These are phyloP conservation scores for Mycena vitilis DNA, from an alignment of 768 basidiomycete genomes.

Conservation along the genomic window DNA sequence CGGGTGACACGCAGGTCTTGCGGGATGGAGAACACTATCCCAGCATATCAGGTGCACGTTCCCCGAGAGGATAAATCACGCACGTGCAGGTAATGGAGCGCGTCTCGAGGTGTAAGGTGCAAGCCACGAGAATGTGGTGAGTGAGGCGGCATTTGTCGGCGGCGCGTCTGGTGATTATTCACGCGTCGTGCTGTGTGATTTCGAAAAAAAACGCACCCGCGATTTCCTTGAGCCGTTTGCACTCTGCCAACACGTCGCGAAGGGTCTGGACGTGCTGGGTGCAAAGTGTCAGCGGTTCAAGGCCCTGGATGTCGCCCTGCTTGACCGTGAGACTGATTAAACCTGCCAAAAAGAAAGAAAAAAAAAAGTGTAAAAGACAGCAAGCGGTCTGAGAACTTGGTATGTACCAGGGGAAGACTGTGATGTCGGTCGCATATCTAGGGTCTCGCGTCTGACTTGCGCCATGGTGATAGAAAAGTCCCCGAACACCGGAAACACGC, in stretches of 20 bases:
- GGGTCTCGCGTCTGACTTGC: conserved; percentile 57
- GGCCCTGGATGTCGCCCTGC: conserved; percentile 49
- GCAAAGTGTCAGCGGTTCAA: conserved; percentile 54
- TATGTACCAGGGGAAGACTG: conserved; percentile 39
- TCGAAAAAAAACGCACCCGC: conserved; percentile 51
- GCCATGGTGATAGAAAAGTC: conserved; percentile 67
- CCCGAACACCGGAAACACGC: conserved; percentile 67
- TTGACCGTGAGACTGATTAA: conserved; percentile 63
- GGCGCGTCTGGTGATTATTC: conserved; percentile 26
- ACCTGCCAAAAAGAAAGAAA: conserved; percentile 50
- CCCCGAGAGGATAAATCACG: conserved; percentile 24
- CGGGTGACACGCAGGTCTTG: conserved; percentile 67
- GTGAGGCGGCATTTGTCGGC: conserved; percentile 39
- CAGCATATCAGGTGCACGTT: not conserved
- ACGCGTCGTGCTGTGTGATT: not conserved
- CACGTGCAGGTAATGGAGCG: conserved; percentile 43
- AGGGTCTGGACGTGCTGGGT: conserved; percentile 62
- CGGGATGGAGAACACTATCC: conserved; percentile 53
- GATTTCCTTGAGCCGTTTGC: conserved; percentile 64
- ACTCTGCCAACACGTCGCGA: conserved; percentile 62
- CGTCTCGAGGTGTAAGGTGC: conserved; percentile 52
- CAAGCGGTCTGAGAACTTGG: not conserved
- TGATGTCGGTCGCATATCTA: conserved; percentile 25
- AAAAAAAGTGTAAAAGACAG: too few species aligned
- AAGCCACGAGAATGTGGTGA: conserved; percentile 59